A percentile compares a stretch with the other conserved stretches of the same genome.
These are phyloP conservation scores for Aureobasidium melanogenum DNA, from an alignment of 2,329 filamentous ascomycete species.

Conservation along the genomic window DNA sequence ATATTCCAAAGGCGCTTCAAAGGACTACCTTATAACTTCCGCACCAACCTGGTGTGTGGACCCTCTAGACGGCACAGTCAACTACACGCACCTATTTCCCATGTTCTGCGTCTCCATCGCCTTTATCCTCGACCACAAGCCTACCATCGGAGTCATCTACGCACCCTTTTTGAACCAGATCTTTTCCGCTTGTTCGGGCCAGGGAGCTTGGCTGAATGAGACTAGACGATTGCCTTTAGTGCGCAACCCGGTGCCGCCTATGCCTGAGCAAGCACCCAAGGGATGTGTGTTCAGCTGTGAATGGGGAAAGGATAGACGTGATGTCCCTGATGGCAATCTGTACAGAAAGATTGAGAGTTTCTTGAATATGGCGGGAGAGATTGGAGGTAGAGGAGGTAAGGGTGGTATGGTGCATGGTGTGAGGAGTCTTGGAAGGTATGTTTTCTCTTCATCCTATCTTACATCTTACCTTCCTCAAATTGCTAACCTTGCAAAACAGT, in stretches of 20 bases:
- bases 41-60: slow-evolving; percentile 68
- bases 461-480: not conserved
- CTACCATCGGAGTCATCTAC: slow-evolving; percentile 62
- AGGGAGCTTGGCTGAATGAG: slow-evolving; percentile 62
- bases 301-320: slow-evolving; percentile 69
- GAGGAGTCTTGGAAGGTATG: slow-evolving; percentile 54
- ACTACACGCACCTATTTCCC: slow-evolving; percentile 71
- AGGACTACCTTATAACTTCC: slow-evolving; percentile 57
- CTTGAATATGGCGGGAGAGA: slow-evolving; percentile 63
- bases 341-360: slow-evolving; percentile 66
- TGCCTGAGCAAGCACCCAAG: slow-evolving; percentile 56
- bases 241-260: slow-evolving; percentile 50
- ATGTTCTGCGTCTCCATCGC: slow-evolving; percentile 76
- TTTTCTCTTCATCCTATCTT: not conserved
- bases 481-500: slow-evolving; percentile 30
- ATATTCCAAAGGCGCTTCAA: slow-evolving; percentile 59
- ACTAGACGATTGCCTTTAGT: slow-evolving; percentile 55
- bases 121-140: slow-evolving; percentile 51
- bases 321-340: slow-evolving; percentile 58
- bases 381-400: slow-evolving; percentile 52
- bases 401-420: slow-evolving; percentile 75
- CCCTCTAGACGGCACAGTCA: slow-evolving; percentile 70
- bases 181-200: slow-evolving; percentile 58
- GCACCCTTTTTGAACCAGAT: slow-evolving; percentile 61
- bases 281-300: slow-evolving; percentile 67